phyloP scores from a whole-genome alignment of 1,139 yeast species.

The Nakaseomyces nivariensis region DNA sequence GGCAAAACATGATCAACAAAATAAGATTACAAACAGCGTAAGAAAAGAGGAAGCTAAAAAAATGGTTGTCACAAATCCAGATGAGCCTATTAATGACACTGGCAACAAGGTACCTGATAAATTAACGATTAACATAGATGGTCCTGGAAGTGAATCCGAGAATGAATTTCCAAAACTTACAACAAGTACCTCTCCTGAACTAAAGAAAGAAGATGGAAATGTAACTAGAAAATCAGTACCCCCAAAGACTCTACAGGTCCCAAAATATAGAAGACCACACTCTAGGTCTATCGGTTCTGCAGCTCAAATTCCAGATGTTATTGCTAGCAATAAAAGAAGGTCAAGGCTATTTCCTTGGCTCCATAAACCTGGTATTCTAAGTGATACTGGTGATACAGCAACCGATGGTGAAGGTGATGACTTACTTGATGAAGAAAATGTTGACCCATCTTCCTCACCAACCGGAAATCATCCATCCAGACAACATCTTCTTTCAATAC shows the following conservation, averaged over 20 bases:
- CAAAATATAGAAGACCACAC: slow-evolving; percentile 37
- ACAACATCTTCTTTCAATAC: slow-evolving; percentile 13
- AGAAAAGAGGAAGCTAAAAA: slow-evolving; percentile 3
- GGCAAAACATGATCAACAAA: slow-evolving; percentile 20
- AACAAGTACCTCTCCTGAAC: not conserved
- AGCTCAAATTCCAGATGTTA: slow-evolving; percentile 42
- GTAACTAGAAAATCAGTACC: slow-evolving; percentile 6
- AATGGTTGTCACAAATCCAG: slow-evolving; percentile 6
- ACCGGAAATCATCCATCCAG: slow-evolving; percentile 11
- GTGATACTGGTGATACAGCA: slow-evolving; percentile 27
- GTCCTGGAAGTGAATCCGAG: not conserved
- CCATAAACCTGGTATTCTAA: slow-evolving; percentile 23
- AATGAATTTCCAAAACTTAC: not conserved
- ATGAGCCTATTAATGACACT: not conserved
- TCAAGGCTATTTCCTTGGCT: slow-evolving; percentile 26
- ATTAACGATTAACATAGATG: not conserved
- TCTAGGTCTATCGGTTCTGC: slow-evolving; percentile 51
- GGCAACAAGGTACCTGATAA: not conserved
- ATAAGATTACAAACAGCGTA: slow-evolving; percentile 3
- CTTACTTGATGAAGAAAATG: slow-evolving; percentile 14
- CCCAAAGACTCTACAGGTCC: slow-evolving; percentile 8
- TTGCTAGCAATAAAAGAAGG: slow-evolving; percentile 23
- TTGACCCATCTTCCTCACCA: slow-evolving; percentile 13
- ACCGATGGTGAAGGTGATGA: slow-evolving; percentile 27
- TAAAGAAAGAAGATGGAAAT: not conserved